Evolutionary conservation across 805 yeast species (phyloP).

Genomic region (Candida cerambycidarum): DNA sequence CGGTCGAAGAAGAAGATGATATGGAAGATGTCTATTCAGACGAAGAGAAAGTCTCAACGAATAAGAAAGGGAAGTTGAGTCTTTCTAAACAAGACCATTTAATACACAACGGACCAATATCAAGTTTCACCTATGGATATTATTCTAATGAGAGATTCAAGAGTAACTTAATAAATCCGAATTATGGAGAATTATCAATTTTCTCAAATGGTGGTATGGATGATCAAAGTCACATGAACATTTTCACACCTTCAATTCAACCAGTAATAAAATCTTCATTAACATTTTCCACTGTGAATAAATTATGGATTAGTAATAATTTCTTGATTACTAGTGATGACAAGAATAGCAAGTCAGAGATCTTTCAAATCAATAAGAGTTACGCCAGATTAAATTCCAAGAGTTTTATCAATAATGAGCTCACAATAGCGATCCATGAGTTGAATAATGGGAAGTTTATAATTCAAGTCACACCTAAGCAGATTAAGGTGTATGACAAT

Average conservation of each 20-base stretch:
- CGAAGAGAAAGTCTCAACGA: conserved; percentile 7
- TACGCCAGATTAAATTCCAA: conserved; percentile 61
- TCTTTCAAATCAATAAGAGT: conserved; percentile 60
- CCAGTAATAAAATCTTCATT: conserved; percentile 69
- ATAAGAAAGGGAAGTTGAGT: conserved; percentile 18
- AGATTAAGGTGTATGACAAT: conserved; percentile 58
- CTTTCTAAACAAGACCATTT: conserved; percentile 55
- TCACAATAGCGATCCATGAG: conserved; percentile 67
- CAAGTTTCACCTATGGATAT: conserved; percentile 65
- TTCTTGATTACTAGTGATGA: conserved; percentile 74
- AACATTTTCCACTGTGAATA: conserved; percentile 68
- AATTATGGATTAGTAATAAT: conserved; percentile 71
- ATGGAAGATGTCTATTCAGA: conserved; percentile 31
- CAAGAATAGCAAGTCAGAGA: conserved; percentile 61
- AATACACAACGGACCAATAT: conserved; percentile 69
- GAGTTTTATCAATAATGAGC: conserved; percentile 60
- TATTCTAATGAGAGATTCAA: conserved; percentile 52
- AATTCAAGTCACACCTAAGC: conserved; percentile 71
- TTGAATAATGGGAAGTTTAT: conserved; percentile 56
- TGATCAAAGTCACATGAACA: conserved; percentile 52
- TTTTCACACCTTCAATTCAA: conserved; percentile 65
- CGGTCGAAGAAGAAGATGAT: conserved; percentile 34
- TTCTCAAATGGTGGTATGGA: conserved; percentile 70
- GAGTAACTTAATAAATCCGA: conserved; percentile 70
- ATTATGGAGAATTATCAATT: conserved; percentile 61